These are phyloP conservation scores for Botrytis porri DNA, from an alignment of 2,329 filamentous ascomycete species.

Conservation along the genomic window DNA sequence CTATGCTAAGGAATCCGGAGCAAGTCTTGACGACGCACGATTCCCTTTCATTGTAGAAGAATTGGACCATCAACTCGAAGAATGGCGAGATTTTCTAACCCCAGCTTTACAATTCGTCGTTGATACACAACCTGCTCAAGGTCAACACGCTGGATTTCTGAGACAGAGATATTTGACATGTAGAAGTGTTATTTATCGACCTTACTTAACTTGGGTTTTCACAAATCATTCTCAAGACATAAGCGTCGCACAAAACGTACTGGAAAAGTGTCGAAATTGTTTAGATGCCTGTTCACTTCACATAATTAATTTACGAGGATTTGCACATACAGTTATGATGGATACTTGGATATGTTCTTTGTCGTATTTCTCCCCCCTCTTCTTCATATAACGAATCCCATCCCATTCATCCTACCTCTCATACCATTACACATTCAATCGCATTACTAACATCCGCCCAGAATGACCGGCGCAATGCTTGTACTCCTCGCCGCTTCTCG, in stretches of 20 bases:
- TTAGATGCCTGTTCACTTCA: slow-evolving; percentile 49
- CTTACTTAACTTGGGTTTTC: slow-evolving; percentile 49
- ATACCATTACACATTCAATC: not conserved
- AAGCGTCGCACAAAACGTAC: slow-evolving; percentile 31
- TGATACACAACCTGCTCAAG: slow-evolving; percentile 36
- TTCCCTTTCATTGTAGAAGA: slow-evolving; percentile 50
- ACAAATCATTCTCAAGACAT: slow-evolving; percentile 21
- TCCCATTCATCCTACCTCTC: not conserved
- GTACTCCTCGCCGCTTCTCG: slow-evolving; percentile 47
- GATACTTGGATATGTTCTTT: slow-evolving; percentile 55
- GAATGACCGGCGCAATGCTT: slow-evolving; percentile 51
- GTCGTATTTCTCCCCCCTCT: slow-evolving; percentile 40
- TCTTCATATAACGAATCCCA: not conserved
- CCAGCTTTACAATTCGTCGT: slow-evolving; percentile 44
- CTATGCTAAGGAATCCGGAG: slow-evolving; percentile 47
- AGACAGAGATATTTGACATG: slow-evolving; percentile 52
- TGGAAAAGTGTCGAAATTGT: slow-evolving; percentile 45
- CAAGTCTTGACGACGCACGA: slow-evolving; percentile 44
- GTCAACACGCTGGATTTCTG: slow-evolving; percentile 48
- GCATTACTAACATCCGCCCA: slow-evolving; percentile 26
- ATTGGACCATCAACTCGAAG: slow-evolving; percentile 48
- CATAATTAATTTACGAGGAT: slow-evolving; percentile 47
- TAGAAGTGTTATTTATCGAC: slow-evolving; percentile 51
- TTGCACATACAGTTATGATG: slow-evolving; percentile 50
- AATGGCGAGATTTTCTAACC: slow-evolving; percentile 49